Evolutionary conservation across 495 filamentous ascomycete genomes (phyloP).

Genomic region (Friedmanniomyces endolithicus): DNA sequence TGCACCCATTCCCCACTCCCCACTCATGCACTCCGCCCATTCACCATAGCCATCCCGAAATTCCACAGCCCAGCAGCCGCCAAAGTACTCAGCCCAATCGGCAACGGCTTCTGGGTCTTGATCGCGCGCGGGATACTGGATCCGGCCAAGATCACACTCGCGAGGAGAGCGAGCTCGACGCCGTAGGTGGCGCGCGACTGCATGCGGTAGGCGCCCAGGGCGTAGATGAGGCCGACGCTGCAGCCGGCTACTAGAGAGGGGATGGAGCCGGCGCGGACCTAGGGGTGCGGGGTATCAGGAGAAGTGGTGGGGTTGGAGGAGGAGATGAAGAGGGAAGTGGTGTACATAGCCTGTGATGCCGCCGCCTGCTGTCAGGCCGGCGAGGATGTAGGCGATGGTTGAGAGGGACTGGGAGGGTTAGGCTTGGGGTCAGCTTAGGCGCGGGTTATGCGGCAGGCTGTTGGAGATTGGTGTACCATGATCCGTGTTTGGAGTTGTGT

Average conservation of each 20-base stretch:
- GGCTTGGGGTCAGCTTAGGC: background rate
- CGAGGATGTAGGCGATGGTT: conserved; percentile 59
- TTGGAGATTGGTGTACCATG: background rate
- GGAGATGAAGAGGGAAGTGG: background rate
- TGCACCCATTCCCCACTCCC: no score
- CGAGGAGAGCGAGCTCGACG: conserved; percentile 42
- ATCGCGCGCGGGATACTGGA: conserved; percentile 75
- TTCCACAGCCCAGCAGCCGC: conserved; percentile 46
- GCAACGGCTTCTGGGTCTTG: conserved; percentile 61
- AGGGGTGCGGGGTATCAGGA: background rate
- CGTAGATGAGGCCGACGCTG: conserved; percentile 63
- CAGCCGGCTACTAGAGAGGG: conserved; percentile 75
- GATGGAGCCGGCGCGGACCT: conserved; percentile 58
- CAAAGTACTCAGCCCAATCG: conserved; percentile 54
- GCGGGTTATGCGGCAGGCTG: no score
- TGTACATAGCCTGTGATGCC: conserved; percentile 67
- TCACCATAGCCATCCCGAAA: conserved; percentile 44
- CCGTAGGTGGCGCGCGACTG: conserved; percentile 37
- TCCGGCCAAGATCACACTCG: conserved; percentile 68
- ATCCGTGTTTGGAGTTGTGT: background rate
- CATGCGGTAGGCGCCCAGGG: conserved; percentile 57
- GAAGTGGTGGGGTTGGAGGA: background rate
- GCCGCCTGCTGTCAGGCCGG: conserved; percentile 69
- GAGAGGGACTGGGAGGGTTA: conserved; percentile 27
- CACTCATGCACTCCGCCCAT: background rate